These are phyloP conservation scores for Albizia julibrissin DNA, from an alignment of 306 rosid genomes.

Conservation along the genomic window DNA sequence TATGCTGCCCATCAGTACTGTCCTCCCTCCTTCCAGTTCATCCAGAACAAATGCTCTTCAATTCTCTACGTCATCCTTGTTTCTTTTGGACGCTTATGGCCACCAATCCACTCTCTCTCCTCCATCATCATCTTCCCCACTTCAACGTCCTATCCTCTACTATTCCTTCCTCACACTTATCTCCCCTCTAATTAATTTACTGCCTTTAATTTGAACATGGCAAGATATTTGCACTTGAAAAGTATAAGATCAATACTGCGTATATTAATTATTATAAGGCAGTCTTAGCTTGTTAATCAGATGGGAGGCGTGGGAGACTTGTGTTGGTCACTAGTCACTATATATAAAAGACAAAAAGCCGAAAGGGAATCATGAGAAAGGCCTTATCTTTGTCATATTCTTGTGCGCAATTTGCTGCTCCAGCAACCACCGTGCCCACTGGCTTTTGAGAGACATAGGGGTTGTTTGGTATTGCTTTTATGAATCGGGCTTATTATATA, in stretches of 20 bases:
- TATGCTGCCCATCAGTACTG: constrained; percentile 14
- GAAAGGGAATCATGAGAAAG: constrained; percentile 32
- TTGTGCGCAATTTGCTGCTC: constrained; percentile 50
- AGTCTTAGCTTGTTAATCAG: constrained; percentile 29
- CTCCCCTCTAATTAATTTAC: not conserved
- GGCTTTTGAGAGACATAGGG: not conserved
- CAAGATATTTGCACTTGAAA: not conserved
- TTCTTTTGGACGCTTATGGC: constrained; percentile 6
- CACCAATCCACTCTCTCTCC: constrained; percentile 13
- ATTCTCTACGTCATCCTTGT: constrained; percentile 28
- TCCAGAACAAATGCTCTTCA: constrained; percentile 36
- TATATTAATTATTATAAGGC: not conserved
- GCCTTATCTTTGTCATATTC: constrained; percentile 40
- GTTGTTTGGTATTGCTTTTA: too few relatives aligned
- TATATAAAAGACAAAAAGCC: constrained; percentile 41
- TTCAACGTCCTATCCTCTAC: not conserved
- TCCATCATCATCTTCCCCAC: not conserved
- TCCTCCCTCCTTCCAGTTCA: constrained; percentile 39
- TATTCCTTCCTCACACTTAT: not conserved
- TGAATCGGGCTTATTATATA: too few relatives aligned
- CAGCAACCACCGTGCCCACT: constrained; percentile 36
- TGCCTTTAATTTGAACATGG: not conserved
- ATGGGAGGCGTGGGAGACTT: constrained; percentile 35
- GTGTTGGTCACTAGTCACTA: constrained; percentile 19
- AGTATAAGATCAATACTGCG: constrained; percentile 15